Evolutionary conservation across 2,329 filamentous ascomycete genomes (phyloP).

Genomic region (Furcasterigmium furcatum): DNA sequence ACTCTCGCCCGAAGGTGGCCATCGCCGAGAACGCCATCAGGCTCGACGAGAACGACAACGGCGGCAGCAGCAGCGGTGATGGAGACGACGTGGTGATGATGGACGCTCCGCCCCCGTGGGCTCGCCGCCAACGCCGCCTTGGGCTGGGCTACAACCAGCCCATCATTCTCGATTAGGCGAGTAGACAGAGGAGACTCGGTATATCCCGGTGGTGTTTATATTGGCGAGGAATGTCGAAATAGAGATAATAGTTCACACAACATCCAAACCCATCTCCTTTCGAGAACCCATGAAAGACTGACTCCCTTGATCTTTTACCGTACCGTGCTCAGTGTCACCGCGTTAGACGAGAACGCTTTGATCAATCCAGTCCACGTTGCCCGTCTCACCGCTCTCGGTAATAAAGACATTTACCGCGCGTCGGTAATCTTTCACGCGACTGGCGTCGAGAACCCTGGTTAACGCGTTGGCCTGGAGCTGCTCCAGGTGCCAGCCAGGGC

Average conservation of each 20-base stretch:
- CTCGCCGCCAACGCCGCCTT: too few relatives aligned
- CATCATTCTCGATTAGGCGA: background rate
- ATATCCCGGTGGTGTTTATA: too few relatives aligned
- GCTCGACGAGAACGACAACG: background rate
- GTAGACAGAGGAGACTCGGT: too few relatives aligned
- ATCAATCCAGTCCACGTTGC: conserved; percentile 11
- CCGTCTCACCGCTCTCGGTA: conserved; percentile 5
- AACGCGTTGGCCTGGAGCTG: conserved; percentile 35
- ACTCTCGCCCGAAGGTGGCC: background rate
- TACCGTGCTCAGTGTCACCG: too few relatives aligned
- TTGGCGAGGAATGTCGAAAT: too few relatives aligned
- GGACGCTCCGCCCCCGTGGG: too few relatives aligned
- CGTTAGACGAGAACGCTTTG: conserved; percentile 7
- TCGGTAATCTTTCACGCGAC: conserved; percentile 20
- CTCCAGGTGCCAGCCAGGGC: conserved; percentile 50
- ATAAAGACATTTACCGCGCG: conserved; percentile 9
- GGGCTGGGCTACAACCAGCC: background rate
- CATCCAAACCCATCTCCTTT: too few relatives aligned
- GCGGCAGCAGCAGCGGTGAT: conserved; percentile 1
- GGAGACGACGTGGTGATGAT: background rate
- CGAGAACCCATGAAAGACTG: background rate
- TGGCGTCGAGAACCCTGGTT: conserved; percentile 40
- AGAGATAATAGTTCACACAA: too few relatives aligned
- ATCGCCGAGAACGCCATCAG: background rate
- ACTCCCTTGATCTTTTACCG: too few relatives aligned